A percentile compares a stretch with the other conserved stretches of the same genome.
phyloP scores from a whole-genome alignment of 306 rosid species.

The Cucumis sativus region DNA sequence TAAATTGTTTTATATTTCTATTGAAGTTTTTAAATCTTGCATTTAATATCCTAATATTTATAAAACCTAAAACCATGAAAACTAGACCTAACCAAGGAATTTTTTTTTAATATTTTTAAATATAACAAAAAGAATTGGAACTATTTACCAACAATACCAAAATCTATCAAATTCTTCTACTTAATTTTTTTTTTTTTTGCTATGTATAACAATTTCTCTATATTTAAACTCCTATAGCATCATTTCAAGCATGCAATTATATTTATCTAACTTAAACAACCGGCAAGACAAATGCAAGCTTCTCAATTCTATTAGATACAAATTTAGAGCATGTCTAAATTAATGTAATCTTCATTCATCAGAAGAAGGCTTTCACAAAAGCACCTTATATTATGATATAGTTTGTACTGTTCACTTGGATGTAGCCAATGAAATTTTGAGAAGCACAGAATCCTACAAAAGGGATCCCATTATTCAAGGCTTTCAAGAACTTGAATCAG shows the following conservation, averaged over 20 bases:
- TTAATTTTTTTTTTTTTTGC: too few species aligned
- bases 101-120: too few species aligned
- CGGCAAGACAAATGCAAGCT: neutral
- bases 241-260: neutral
- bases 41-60: too few species aligned
- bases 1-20: too few species aligned
- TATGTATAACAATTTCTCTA: too few species aligned
- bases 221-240: too few species aligned
- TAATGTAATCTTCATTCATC: neutral
- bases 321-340: neutral
- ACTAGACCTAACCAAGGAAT: too few species aligned
- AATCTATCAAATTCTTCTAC: too few species aligned
- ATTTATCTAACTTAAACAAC: neutral
- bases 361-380: neutral
- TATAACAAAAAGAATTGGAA: too few species aligned
- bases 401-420: neutral
- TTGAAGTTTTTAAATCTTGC: too few species aligned
- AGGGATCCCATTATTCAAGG: neutral
- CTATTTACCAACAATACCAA: too few species aligned
- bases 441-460: neutral
- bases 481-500: neutral
- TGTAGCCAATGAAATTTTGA: neutral
- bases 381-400: neutral
- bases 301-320: neutral
- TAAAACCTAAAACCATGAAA: too few species aligned